Evolutionary conservation across 2,329 filamentous ascomycete species (phyloP).

Genomic region (Phyllosticta paracitricarpa): DNA sequence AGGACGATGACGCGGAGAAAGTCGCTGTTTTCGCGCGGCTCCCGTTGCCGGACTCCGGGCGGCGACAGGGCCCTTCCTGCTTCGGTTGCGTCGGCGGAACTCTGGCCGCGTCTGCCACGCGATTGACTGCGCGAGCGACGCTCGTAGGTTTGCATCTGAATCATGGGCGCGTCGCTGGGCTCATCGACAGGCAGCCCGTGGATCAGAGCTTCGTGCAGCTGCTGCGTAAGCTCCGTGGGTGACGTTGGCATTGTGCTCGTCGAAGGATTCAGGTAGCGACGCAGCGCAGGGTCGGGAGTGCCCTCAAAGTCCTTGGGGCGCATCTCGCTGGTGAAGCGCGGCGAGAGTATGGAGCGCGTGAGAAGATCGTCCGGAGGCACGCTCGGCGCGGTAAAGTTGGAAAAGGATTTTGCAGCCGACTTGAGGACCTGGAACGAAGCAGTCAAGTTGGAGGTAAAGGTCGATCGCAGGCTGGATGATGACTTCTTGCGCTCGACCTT

Average conservation of each 20-base stretch:
- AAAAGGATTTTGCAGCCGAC: conserved; percentile 51
- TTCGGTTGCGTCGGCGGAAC: conserved; percentile 31
- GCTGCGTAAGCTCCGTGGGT: conserved; percentile 28
- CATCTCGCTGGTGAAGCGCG: conserved; percentile 50
- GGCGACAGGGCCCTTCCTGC: conserved; percentile 32
- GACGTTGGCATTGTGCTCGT: conserved; percentile 22
- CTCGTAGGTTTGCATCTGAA: conserved; percentile 54
- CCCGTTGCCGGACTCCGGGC: conserved; percentile 45
- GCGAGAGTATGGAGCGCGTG: conserved; percentile 49
- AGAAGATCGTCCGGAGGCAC: conserved; percentile 50
- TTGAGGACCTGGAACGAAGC: conserved; percentile 52
- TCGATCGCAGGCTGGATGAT: conserved; percentile 27
- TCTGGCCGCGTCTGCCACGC: conserved; percentile 23
- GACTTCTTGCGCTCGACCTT: conserved; percentile 13
- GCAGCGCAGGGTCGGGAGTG: conserved; percentile 45
- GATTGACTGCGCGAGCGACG: conserved; percentile 24
- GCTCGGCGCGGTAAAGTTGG: conserved; percentile 44
- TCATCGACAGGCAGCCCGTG: conserved; percentile 16
- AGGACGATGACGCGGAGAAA: conserved; percentile 55
- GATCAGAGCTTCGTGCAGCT: conserved; percentile 28
- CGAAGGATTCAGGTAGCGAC: conserved; percentile 52
- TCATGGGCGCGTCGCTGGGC: conserved; percentile 39
- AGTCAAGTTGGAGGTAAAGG: conserved; percentile 54
- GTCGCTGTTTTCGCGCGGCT: conserved; percentile 53
- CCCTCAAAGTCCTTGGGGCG: conserved; percentile 45